A percentile compares a stretch with the other conserved stretches of the same genome.
Conservation (phyloP, 371 early-diverging fungal genomes). For the Mucor racemosus region DNA sequence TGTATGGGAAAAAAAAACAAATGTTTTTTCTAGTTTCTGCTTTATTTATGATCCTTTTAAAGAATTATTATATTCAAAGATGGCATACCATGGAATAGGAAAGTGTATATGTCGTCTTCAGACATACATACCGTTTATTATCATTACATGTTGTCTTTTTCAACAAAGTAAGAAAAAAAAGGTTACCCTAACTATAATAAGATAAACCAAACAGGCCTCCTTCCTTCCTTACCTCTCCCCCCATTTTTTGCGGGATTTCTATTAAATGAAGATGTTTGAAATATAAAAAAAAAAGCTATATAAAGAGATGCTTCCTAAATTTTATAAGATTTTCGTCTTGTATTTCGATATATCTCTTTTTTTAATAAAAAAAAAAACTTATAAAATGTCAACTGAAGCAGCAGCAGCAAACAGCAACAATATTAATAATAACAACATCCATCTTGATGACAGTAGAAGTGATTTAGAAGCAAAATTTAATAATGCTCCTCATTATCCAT, state of each 20-base stretch:
- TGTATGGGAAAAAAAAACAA: not conserved
- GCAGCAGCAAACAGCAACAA: not conserved
- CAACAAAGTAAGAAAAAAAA: not conserved
- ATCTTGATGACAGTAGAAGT: not conserved
- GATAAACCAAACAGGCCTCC: not conserved
- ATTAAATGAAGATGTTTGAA: not conserved
- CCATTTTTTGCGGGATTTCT: constrained; percentile 2
- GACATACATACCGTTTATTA: not conserved
- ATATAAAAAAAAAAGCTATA: constrained; percentile 12
- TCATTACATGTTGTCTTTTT: not conserved
- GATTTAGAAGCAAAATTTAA: constrained; percentile 22
- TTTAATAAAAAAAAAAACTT: not conserved
- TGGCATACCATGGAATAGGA: too few species aligned
- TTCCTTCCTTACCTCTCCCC: not conserved
- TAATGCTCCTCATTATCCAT: not conserved
- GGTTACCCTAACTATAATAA: not conserved
- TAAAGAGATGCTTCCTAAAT: not conserved
- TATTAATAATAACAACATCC: not conserved
- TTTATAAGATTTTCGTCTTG: not conserved
- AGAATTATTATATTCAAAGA: not conserved
- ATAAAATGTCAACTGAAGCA: not conserved
- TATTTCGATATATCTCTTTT: not conserved
- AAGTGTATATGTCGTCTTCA: not conserved
- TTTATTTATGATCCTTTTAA: not conserved
- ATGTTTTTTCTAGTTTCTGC: not conserved